Base-by-base conservation (phyloP, 192 early-diverging fungal genomes). In the Gryganskiella cystojenkinii region DNA sequence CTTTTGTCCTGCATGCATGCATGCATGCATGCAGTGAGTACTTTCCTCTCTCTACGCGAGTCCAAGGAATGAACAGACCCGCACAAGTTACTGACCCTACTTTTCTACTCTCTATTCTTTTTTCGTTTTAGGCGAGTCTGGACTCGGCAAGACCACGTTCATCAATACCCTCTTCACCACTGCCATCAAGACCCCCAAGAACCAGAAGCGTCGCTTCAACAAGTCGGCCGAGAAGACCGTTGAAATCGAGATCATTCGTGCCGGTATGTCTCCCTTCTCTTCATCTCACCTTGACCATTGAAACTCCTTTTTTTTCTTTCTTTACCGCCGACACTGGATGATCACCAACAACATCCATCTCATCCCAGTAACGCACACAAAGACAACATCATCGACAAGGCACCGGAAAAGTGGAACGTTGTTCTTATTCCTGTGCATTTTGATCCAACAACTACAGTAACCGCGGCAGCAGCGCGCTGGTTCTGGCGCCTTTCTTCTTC, bases 151-250 rank as follows among this genome's bases (percentile, higher is more conserved):
- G 84, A 96, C 98, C 14, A 99, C 98, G 13, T 99, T 96, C 82
- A 92, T 98, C 89, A 99, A 99, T 89, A 99, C 98, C 27, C 90
- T 99, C 64, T 96, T 99, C 76, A 94, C 96, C 37, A 96, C 96
- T 34, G 85, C 95, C 46, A 91, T 99, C 79, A 93, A 95, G 60
- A 94, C 97, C 69, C 95, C 95, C 66, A 93, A 95, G 78, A 89
- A 91, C 72, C 84, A 89, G 59, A 84, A 86, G 50, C 80, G 88
- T 46, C 94, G 97, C 61, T 91, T 92, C 87, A 87, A 92, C 66
- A 96, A 97, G 85, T 94, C 97, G 85, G 81, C 95, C 34, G 95
- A 98, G 67, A 88, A 92, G 71, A 99, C 97, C 34, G 97, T 99
- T 56, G 93, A 97, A 71, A 99, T 99, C 84, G 97, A 96, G 74